Evolutionary conservation across 1,284 basidiomycete genomes (phyloP).

Genomic region (Vanrija sp.): DNA sequence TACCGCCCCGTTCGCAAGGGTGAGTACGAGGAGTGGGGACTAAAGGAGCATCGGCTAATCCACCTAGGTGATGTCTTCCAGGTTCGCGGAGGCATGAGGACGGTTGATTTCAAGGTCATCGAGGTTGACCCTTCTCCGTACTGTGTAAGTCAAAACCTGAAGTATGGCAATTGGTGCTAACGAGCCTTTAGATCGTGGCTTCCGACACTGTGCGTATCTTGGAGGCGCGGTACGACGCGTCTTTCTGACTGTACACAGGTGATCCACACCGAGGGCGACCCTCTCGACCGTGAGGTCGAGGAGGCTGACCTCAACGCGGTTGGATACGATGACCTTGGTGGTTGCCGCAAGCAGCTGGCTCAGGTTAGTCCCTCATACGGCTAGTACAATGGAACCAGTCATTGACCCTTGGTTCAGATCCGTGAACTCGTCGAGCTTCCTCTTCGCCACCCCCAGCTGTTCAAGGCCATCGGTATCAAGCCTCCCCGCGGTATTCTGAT

Average conservation of each 20-base stretch:
- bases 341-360: slow-evolving; percentile 98
- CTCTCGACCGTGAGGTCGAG: slow-evolving; percentile 98
- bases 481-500: slow-evolving; percentile 96
- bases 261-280: slow-evolving; percentile 76
- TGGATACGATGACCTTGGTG: slow-evolving; percentile 98
- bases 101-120: slow-evolving; percentile 90
- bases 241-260: slow-evolving; percentile 19
- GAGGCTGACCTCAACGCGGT: slow-evolving; percentile 95
- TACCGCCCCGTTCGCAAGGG: slow-evolving; percentile 47
- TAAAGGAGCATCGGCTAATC: slow-evolving; percentile 53
- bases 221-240: slow-evolving; percentile 29
- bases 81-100: slow-evolving; percentile 93
- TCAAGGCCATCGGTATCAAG: slow-evolving; percentile 99
- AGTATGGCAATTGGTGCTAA: not conserved
- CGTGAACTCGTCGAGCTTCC: slow-evolving; percentile 98
- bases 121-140: slow-evolving; percentile 44
- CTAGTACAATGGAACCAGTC: not conserved
- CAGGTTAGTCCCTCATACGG: slow-evolving; percentile 52
- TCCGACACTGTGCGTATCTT: slow-evolving; percentile 33
- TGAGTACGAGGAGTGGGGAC: slow-evolving; percentile 5
- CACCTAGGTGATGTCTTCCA: slow-evolving; percentile 88
- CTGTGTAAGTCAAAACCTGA: slow-evolving; percentile 27
- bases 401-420: slow-evolving; percentile 53
- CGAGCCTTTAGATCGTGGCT: slow-evolving; percentile 34
- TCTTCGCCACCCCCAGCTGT: slow-evolving; percentile 95